phyloP scores from a whole-genome alignment of 768 basidiomycete species.

The Gloeopeniophorella convolvens region DNA sequence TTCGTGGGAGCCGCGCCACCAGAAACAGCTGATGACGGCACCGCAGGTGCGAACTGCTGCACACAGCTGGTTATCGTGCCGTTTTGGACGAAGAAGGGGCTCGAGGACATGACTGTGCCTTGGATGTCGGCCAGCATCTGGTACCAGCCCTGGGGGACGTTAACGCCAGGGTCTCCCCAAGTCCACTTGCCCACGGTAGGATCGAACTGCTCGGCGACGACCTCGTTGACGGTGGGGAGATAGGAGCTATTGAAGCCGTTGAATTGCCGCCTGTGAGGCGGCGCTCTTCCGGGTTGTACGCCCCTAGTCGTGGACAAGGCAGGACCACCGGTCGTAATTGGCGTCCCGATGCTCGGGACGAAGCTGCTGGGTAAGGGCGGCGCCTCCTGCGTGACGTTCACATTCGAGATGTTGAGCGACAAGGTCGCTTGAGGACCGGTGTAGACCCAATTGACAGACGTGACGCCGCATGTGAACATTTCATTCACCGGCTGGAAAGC shows the following conservation, averaged over 20 bases:
- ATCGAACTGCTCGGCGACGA: conserved; percentile 28
- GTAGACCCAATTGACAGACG: conserved; percentile 28
- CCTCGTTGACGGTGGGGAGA: conserved; percentile 19
- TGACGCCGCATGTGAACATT: conserved; percentile 32
- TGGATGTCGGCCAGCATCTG: conserved; percentile 24
- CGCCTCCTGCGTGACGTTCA: too few relatives aligned
- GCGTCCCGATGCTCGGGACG: conserved; percentile 4
- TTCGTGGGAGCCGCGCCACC: conserved; percentile 8
- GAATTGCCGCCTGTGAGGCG: neutral
- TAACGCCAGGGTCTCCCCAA: conserved; percentile 45
- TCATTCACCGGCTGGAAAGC: conserved; percentile 15
- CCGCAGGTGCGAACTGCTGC: conserved; percentile 4
- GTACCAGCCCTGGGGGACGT: conserved; percentile 46
- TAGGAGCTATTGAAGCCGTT: conserved; percentile 9
- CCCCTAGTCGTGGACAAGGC: neutral
- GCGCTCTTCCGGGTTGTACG: neutral
- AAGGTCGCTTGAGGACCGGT: conserved; percentile 23
- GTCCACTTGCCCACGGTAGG: conserved; percentile 27
- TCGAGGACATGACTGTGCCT: conserved; percentile 22
- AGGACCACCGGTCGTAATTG: conserved; percentile 10
- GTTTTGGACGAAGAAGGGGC: conserved; percentile 31
- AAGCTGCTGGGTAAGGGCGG: conserved; percentile 24
- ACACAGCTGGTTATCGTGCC: conserved; percentile 35
- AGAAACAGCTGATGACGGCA: conserved; percentile 26
- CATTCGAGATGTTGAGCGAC: conserved; percentile 36